Evolutionary conservation across 2,329 filamentous ascomycete genomes (phyloP), one percentile per base, ranked within the genome.

Genomic region (Tricladium varicosporioides): DNA sequence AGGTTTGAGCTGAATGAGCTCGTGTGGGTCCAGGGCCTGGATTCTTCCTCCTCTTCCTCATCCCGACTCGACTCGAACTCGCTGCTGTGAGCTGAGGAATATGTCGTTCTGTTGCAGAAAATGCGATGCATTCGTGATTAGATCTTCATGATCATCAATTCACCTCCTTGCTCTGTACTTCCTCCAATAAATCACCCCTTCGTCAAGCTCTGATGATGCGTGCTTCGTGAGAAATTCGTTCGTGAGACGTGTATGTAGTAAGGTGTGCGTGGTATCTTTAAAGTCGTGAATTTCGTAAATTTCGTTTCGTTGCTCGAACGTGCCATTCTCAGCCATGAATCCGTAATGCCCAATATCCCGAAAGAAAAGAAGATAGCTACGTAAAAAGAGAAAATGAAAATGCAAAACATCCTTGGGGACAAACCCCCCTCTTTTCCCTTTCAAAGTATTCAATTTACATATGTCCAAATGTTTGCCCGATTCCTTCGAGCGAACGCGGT

Each of bases 401-500:
- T 52, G 44, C 45, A 33, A 31, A 31, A 14, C 13, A 42, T 40
- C 48, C 31, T 22, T 27, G 31, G 53, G 53, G 45, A 44, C 48
- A 52, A 51, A 47, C 36, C 48, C 44, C 36, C 48, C 11, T 45
- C 48, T 52, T 51, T 47, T 56, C 51, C 47, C 48, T 49, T 54
- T 10, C 36, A 36, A 16, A 32, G 36, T 56, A 45, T 61, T 54
- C 62, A 63, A 63, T 61, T 63, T 64, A 63, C 62, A 63, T 57
- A 50, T 53, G 33, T 49, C 48, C 50, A 53, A 33, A 42, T 51
- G 51, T 57, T 47, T 60, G 55, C 31, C 19, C 55, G 48, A 53
- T 54, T 56, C 53, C 53, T 60, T 53, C 56, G 52, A 60, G 60
- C 56, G 31, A 27, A 46, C 36, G 18, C 18, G 33, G 51, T 53